phyloP scores from a whole-genome alignment of 2,329 filamentous ascomycete species.

The Macroventuria anomochaeta region DNA sequence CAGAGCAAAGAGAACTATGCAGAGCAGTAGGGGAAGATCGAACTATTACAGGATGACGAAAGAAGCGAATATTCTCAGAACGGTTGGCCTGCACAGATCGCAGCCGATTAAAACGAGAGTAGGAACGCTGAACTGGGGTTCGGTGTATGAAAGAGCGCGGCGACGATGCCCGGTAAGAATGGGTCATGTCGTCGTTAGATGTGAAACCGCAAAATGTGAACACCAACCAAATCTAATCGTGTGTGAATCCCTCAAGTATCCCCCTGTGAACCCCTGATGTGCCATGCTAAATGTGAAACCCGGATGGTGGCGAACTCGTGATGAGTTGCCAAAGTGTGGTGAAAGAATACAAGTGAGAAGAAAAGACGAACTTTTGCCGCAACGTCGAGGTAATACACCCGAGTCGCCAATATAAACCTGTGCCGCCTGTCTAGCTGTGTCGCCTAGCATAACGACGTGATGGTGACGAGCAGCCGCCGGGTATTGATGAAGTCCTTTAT shows the following conservation, averaged over 20 bases:
- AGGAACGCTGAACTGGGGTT: slow-evolving; percentile 40
- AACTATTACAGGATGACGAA: slow-evolving; percentile 31
- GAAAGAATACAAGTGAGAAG: slow-evolving; percentile 37
- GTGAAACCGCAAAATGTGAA: slow-evolving; percentile 30
- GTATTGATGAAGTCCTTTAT: slow-evolving; percentile 28
- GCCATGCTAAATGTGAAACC: slow-evolving; percentile 34
- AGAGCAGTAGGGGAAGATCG: slow-evolving; percentile 25
- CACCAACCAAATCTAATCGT: slow-evolving; percentile 40
- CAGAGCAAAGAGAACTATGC: slow-evolving; percentile 29
- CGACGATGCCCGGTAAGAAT: slow-evolving; percentile 38
- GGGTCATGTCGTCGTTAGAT: slow-evolving; percentile 44
- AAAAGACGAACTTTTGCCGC: slow-evolving; percentile 38
- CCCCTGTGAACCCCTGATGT: slow-evolving; percentile 28
- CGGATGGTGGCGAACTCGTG: slow-evolving; percentile 16
- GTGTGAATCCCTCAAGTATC: slow-evolving; percentile 21
- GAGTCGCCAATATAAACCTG: slow-evolving; percentile 33
- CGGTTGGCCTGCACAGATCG: slow-evolving; percentile 22
- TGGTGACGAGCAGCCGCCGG: slow-evolving; percentile 33
- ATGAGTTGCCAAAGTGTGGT: slow-evolving; percentile 31
- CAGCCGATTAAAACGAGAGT: slow-evolving; percentile 50
- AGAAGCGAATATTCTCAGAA: slow-evolving; percentile 47
- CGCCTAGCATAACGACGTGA: slow-evolving; percentile 44
- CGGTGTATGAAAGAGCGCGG: slow-evolving; percentile 29
- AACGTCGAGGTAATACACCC: slow-evolving; percentile 21
- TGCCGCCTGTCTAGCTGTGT: slow-evolving; percentile 43